Base-by-base conservation (phyloP, 371 early-diverging fungal genomes). In the Umbelopsis sp. region DNA sequence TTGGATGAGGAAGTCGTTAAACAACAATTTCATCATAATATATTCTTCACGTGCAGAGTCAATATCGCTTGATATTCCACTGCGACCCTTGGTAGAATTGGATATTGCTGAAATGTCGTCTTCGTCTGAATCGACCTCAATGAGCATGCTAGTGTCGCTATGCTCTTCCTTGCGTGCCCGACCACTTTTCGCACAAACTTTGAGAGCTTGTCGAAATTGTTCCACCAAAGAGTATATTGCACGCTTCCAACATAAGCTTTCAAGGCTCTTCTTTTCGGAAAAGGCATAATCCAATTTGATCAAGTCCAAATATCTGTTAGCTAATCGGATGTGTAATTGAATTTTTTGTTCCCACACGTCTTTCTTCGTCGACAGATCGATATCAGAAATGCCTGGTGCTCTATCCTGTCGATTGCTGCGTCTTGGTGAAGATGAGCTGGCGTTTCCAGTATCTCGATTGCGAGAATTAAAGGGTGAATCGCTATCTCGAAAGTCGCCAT, bases 191-290 rank as follows among this genome's bases (percentile, higher is more conserved):
- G 67, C 25, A 14, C 76, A 69, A 64, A 69, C 68, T 45, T 80
- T 75, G 10, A 89, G 64, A 3, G 87, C 81, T 2, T 72, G 69
- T 44, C 90, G 84, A 51, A 88, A 88, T 38, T 87, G 81, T 20
- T 86, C 87, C 5, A 89, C 84, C 45, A 88, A 69, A 1, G 86
- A 82, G 63, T 89, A 88, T n/a, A 88, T 76, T 37, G 86, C 88
- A 32, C 82, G 73, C 53, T 87, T 89, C 90, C 90, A 89, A 63
- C 87, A 89, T 48, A 86, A 72, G n/a, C 79, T 79, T 38, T 86
- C 87, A 20, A 89, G 78, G 22, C 85, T 85, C 62, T 89, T 86
- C 70, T 86, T 89, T 51, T 85, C 73, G 0, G 88, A 80, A 50
- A 80, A 83, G 24, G 76, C 81, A 41, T 84, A 79, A 73, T 88